Base-by-base conservation (phyloP, 257 asterid genomes). In the Vinca minor region DNA sequence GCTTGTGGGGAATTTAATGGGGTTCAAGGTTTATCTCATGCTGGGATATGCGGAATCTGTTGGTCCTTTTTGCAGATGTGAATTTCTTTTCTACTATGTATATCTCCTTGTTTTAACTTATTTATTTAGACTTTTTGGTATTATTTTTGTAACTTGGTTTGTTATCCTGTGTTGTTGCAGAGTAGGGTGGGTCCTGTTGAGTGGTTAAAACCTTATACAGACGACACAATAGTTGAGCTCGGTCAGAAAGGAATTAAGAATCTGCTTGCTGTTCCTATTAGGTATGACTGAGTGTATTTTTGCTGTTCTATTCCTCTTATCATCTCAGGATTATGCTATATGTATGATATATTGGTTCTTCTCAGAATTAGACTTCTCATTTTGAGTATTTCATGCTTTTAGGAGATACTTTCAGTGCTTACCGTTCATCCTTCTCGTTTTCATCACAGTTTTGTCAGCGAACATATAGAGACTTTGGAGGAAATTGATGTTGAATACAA, bases 161-260 rank as follows among this genome's bases (percentile, higher is more conserved):
- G 35, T 63, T 76, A 50, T 55, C 59, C 64, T 72, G 56, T 66
- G 66, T 63, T 74, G 74, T 71, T 83, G 71, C 96, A 93, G 98
- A 93, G 98, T 79, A 87, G 98, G 85, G 98, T 93, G 73, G 98
- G 97, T 61, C 98, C 98, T 46, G 98, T 89, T 69, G 97, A 93
- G 81, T 93, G 98, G 98, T 75, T 93, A 79, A 93, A 76, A 78
- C 98, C 98, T 39, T 93, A 93, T 77, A 93, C 98, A 17, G 98
- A 93, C 59, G 98, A 89, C 79, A 89, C 92, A 38, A 93, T 93
- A 63, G 36, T 89, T 74, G 97, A 84, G 70, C 98, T 93, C 48
- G 98, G 98, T 45, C 71, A 64, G 71, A 89, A 79, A 84, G 98
- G 98, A 76, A 88, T 93, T 41, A 89, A 85, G 81, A 87, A 91